Evolutionary conservation across 176 grass and related monocot genomes (phyloP).

Genomic region (Oryza glaberrima): DNA sequence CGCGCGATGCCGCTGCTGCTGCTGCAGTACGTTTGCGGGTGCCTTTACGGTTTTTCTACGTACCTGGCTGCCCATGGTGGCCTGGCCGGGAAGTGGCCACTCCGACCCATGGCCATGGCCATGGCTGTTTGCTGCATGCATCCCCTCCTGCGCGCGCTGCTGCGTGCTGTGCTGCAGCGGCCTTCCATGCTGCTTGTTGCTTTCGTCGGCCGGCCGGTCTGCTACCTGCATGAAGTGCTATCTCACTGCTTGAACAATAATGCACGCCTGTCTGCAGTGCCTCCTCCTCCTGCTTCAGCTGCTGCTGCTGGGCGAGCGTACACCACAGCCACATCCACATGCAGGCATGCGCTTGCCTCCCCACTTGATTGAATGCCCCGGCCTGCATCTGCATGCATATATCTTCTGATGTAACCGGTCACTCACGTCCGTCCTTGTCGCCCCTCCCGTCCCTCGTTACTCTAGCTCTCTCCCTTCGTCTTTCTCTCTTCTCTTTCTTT

Average conservation of each 20-base stretch:
- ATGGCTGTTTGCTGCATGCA: not conserved
- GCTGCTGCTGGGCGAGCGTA: not conserved
- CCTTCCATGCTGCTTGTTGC: conserved; percentile 47
- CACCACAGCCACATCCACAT: conserved; percentile 10
- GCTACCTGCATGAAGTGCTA: conserved; percentile 16
- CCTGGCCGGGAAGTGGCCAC: not conserved
- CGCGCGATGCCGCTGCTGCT: not conserved
- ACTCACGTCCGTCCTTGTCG: conserved; percentile 23
- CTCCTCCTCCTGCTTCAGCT: not conserved
- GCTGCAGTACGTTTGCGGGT: not conserved
- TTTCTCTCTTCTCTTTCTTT: not conserved
- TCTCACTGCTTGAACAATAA: conserved; percentile 51
- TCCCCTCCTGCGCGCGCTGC: not conserved
- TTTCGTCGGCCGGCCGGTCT: conserved; percentile 8
- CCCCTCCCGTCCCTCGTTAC: not conserved
- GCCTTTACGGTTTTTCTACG: conserved; percentile 22
- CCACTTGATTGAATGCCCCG: conserved; percentile 53
- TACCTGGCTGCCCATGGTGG: not conserved
- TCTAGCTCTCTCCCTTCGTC: not conserved
- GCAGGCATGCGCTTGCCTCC: conserved; percentile 42
- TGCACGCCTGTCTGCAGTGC: conserved; percentile 31
- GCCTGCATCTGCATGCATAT: not conserved
- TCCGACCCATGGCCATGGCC: not conserved
- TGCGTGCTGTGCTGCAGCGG: not conserved
- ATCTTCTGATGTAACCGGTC: conserved; percentile 41